phyloP scores from a whole-genome alignment of 225 moss, liverwort and hornwort species.

The Pseudoscleropodium purum region DNA sequence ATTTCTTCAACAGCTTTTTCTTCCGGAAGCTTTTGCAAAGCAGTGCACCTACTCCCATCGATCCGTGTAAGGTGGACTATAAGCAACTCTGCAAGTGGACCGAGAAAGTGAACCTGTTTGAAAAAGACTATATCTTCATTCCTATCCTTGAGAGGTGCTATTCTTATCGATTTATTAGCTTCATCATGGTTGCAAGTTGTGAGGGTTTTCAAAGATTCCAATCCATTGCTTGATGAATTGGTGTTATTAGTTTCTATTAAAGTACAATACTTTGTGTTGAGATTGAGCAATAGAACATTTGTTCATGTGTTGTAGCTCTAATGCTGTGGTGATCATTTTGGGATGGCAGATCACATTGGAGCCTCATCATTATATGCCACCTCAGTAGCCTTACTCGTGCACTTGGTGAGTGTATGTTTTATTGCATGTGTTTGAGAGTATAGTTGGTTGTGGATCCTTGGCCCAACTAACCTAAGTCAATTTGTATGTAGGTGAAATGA shows the following conservation, averaged over 20 bases:
- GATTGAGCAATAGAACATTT: background rate
- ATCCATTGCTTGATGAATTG: background rate
- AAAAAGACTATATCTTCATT: background rate
- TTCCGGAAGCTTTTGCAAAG: background rate
- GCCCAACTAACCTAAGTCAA: background rate
- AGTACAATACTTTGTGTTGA: background rate
- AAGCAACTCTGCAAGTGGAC: background rate
- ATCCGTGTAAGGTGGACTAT: background rate
- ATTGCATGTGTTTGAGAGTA: background rate
- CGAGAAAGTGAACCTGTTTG: background rate
- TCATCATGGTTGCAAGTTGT: background rate
- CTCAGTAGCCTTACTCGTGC: background rate
- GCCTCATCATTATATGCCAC: background rate
- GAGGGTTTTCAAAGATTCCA: background rate
- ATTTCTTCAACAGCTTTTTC: background rate
- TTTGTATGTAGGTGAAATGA: background rate
- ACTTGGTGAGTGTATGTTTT: background rate
- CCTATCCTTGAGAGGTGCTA: background rate
- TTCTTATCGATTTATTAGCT: background rate
- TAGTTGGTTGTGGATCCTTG: background rate
- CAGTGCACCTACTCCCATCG: background rate
- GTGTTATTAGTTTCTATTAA: fast-evolving
- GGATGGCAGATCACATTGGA: background rate
- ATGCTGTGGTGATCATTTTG: background rate
- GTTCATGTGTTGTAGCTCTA: background rate